phyloP scores from a whole-genome alignment of 2,329 filamentous ascomycete species.

The Aspergillus pseudonomiae region DNA sequence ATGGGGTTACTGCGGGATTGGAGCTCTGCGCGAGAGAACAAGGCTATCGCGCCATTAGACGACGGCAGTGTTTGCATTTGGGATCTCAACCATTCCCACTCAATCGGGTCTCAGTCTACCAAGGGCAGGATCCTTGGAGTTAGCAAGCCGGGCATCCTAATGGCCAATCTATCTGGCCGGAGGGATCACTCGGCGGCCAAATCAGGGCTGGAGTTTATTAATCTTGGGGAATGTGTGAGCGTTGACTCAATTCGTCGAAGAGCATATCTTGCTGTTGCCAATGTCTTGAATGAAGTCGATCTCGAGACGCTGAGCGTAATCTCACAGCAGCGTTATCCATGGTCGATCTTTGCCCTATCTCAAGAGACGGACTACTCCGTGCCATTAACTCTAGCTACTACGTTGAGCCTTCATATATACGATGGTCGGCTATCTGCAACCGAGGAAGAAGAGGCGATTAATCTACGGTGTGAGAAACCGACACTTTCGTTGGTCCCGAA shows the following conservation, averaged over 20 bases:
- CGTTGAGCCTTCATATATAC: conserved; percentile 77
- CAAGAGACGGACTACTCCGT: conserved; percentile 63
- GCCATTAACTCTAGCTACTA: conserved; percentile 83
- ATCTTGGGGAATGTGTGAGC: conserved; percentile 78
- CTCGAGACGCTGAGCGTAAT: conserved; percentile 71
- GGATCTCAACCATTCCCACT: conserved; percentile 63
- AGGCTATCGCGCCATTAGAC: conserved; percentile 76
- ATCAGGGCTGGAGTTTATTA: conserved; percentile 41
- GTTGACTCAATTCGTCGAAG: conserved; percentile 68
- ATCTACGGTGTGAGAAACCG: conserved; percentile 36
- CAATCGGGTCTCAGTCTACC: conserved; percentile 38
- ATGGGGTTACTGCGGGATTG: conserved; percentile 67
- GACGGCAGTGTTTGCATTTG: conserved; percentile 87
- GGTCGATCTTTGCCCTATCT: conserved; percentile 81
- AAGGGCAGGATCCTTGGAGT: conserved; percentile 63
- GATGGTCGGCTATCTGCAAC: conserved; percentile 62
- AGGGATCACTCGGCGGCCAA: conserved; percentile 30
- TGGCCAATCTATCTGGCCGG: conserved; percentile 70
- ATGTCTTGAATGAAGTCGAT: conserved; percentile 79
- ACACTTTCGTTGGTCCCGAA: conserved; percentile 28
- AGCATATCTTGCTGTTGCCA: conserved; percentile 80
- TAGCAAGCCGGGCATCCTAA: conserved; percentile 69
- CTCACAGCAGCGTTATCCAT: conserved; percentile 73
- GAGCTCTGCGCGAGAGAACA: conserved; percentile 55
- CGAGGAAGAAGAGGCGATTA: conserved; percentile 41